Evolutionary conservation across 768 basidiomycete species (phyloP), one percentile per base, ranked within the genome.

Genomic region (Lentinula aciculospora): DNA sequence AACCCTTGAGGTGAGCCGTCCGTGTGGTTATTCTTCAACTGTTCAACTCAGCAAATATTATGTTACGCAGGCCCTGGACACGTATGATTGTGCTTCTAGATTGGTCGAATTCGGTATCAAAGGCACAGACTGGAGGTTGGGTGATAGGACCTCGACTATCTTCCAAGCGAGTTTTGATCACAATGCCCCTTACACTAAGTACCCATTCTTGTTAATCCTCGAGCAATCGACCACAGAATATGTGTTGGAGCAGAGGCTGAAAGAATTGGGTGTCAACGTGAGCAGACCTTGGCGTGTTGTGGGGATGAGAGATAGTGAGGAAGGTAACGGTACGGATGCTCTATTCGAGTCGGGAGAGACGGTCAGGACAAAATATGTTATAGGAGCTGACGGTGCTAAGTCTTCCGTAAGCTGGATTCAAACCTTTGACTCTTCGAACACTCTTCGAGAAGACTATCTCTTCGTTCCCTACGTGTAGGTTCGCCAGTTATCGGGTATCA

Each of bases 351-450:
- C 54, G 28, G 54, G 54, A n/a, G 42, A 45, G 27, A 34, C n/a
- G 13, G 17, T 56, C 5, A 42, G 36, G 23, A 17, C 54, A 19
- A 36, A 21, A 12, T 44, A 45, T 25, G 42, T 79, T 5, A 62
- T 80, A 27, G 78, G 76, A 12, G 77, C 78, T 4, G 79, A 81
- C 63, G 78, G 79, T 19, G 54, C 40, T n/a, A 56, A 17, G 31
- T 56, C 54, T 13, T 13, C 32, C 10, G 54, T 56, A 56, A 31
- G 40, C 12, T 5, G 37, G 23, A 44, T n/a, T 9, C n/a, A 2
- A 27, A 0, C 59, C 71, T 9, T 70, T 60, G 49, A 76, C 74
- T 57, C 58, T n/a, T 75, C 74, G 58, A 49, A 72, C 4, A 19
- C 10, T 15, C 28, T 12, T 39, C 8, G 27, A 4, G 5, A 25